A percentile compares a stretch with the other conserved stretches of the same genome.
phyloP scores from a whole-genome alignment of 1,139 yeast genomes.

The Debaryomyces singareniensis region DNA sequence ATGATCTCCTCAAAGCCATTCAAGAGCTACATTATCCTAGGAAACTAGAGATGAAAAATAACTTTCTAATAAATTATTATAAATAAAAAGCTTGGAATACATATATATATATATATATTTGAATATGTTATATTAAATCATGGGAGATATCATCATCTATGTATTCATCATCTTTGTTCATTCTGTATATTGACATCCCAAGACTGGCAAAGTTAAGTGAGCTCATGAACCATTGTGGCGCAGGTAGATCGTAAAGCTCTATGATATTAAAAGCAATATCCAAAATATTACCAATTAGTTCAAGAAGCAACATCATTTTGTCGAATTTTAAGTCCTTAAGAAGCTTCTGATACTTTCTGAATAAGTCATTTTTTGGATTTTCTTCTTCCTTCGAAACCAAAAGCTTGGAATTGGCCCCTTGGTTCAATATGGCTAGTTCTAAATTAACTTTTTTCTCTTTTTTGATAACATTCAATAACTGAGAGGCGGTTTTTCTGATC shows the following conservation, averaged over 20 bases:
- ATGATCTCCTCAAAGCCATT: too few species aligned
- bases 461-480: constrained; percentile 33
- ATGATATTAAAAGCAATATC: constrained; percentile 38
- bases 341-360: constrained; percentile 34
- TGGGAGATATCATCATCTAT: constrained; percentile 42
- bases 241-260: constrained; percentile 30
- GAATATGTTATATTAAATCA: constrained; percentile 28
- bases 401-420: constrained; percentile 16
- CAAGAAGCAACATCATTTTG: constrained; percentile 37
- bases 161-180: constrained; percentile 48
- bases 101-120: too few species aligned
- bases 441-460: constrained; percentile 34
- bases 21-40: too few species aligned
- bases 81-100: too few species aligned
- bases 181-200: constrained; percentile 46
- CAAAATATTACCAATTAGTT: constrained; percentile 38
- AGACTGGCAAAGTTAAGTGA: constrained; percentile 38
- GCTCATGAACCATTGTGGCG: constrained; percentile 42
- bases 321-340: constrained; percentile 40
- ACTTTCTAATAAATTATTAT: too few species aligned
- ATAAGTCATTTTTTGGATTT: constrained; percentile 13
- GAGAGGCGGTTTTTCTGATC: constrained; percentile 38
- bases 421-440: constrained; percentile 29
- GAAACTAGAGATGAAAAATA: too few species aligned
- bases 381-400: constrained; percentile 15